These are phyloP conservation scores for Phytophthora quininea DNA, from an alignment of 352 stramenopile species.

Conservation along the genomic window DNA sequence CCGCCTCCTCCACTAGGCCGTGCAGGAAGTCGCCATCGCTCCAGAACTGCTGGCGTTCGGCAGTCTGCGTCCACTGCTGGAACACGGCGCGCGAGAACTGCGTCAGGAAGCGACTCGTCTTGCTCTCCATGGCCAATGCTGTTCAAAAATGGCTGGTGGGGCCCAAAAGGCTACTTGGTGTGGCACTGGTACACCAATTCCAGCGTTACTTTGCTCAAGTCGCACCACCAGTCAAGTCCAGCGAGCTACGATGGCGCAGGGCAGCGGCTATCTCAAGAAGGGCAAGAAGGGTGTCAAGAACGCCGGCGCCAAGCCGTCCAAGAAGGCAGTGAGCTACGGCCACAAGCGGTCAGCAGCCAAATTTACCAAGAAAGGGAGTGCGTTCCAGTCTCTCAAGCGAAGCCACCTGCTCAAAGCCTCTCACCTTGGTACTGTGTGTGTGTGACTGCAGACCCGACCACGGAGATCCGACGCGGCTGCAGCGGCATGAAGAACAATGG, in stretches of 20 bases:
- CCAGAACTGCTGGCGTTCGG: conserved; percentile 58
- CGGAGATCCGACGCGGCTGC: conserved; percentile 76
- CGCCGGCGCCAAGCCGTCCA: conserved; percentile 61
- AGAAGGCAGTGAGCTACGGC: conserved; percentile 74
- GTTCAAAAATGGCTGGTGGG: conserved; percentile 5
- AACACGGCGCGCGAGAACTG: conserved; percentile 65
- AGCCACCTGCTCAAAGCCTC: no score
- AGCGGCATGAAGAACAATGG: conserved; percentile 80
- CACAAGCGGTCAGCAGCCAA: conserved; percentile 86
- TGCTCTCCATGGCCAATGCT: conserved; percentile 42
- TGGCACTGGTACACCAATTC: no score
- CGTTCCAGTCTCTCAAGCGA: conserved; percentile 23
- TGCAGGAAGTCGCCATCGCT: conserved; percentile 42
- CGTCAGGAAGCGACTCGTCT: conserved; percentile 60
- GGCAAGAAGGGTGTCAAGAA: conserved; percentile 81
- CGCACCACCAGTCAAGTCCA: not conserved
- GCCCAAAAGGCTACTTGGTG: no score
- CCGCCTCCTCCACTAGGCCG: conserved; percentile 55
- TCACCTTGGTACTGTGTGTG: not conserved
- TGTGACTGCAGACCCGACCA: conserved; percentile 65
- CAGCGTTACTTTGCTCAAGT: no score
- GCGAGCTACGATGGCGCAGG: conserved; percentile 68
- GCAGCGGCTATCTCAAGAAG: conserved; percentile 83
- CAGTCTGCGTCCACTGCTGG: conserved; percentile 54
- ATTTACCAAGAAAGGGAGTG: conserved; percentile 90